Conservation (phyloP, 768 basidiomycete species). For the Naganishia onofrii region DNA sequence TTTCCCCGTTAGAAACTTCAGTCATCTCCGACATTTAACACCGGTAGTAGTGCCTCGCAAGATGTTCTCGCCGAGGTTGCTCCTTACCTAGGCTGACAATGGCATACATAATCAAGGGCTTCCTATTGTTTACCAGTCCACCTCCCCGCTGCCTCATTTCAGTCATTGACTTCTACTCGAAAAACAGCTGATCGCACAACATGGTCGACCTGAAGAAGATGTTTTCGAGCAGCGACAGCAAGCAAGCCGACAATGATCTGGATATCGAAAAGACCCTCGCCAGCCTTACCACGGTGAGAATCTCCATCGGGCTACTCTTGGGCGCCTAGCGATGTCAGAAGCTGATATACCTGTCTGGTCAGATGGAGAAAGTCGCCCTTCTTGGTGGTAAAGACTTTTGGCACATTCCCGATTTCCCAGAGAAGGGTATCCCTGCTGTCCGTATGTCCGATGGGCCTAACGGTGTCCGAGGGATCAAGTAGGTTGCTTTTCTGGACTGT, state of each 20-base stretch:
- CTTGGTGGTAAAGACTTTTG: conserved; percentile 31
- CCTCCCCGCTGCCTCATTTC: too few relatives aligned
- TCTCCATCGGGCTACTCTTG: background rate
- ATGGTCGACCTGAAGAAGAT: conserved; percentile 15
- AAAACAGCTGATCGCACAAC: background rate
- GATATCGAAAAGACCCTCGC: conserved; percentile 26
- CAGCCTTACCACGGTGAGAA: conserved; percentile 15
- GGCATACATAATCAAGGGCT: too few relatives aligned
- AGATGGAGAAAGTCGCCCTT: conserved; percentile 25
- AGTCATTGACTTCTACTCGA: too few relatives aligned
- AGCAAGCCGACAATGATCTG: conserved; percentile 18
- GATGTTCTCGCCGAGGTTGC: too few relatives aligned
- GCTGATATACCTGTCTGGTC: background rate
- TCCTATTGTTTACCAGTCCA: too few relatives aligned
- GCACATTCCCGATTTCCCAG: conserved; percentile 29
- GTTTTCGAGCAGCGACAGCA: background rate
- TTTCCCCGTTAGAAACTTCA: too few relatives aligned
- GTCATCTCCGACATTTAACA: too few relatives aligned
- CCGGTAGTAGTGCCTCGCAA: too few relatives aligned
- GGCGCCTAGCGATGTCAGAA: background rate
- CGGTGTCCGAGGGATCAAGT: conserved; percentile 62
- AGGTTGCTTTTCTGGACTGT: background rate
- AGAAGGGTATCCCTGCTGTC: conserved; percentile 30
- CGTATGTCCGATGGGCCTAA: conserved; percentile 70
- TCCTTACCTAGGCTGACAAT: too few relatives aligned